Conservation (phyloP, 306 rosid species). For the Acacia confusa region DNA sequence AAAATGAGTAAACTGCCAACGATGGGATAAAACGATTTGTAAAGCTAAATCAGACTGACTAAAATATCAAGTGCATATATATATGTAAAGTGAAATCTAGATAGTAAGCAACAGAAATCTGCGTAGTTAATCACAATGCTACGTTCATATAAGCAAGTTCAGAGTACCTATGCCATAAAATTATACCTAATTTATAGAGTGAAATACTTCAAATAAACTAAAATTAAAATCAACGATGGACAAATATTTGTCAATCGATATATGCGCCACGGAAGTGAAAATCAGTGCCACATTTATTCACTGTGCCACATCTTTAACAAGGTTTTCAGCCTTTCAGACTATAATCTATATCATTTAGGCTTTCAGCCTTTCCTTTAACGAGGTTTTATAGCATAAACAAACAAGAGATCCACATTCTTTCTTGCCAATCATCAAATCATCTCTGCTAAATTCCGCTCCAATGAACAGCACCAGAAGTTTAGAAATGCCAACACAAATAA, state of each 20-base stretch:
- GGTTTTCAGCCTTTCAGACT: neutral
- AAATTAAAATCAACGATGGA: constrained; percentile 1
- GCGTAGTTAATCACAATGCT: constrained; percentile 9
- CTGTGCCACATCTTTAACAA: neutral
- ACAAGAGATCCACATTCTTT: constrained; percentile 18
- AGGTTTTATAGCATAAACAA: constrained; percentile 1
- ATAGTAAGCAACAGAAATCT: constrained; percentile 3
- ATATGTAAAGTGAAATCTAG: neutral
- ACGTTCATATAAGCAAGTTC: neutral
- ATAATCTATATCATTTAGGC: neutral
- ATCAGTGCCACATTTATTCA: constrained; percentile 8
- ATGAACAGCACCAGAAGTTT: neutral
- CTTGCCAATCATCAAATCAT: constrained; percentile 5
- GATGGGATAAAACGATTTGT: neutral
- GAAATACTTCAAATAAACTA: constrained; percentile 4
- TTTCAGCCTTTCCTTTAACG: constrained; percentile 11
- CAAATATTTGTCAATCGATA: constrained; percentile 3
- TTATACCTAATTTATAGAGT: neutral
- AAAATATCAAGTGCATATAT: constrained; percentile 2
- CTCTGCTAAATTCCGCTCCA: constrained; percentile 7
- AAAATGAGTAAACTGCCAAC: constrained; percentile 26
- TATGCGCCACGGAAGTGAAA: neutral
- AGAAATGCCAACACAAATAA: constrained; percentile 8
- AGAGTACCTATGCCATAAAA: neutral
- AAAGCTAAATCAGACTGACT: constrained; percentile 6